Evolutionary conservation across 2,329 filamentous ascomycete genomes (phyloP).

Genomic region (Pseudogymnoascus sp.): DNA sequence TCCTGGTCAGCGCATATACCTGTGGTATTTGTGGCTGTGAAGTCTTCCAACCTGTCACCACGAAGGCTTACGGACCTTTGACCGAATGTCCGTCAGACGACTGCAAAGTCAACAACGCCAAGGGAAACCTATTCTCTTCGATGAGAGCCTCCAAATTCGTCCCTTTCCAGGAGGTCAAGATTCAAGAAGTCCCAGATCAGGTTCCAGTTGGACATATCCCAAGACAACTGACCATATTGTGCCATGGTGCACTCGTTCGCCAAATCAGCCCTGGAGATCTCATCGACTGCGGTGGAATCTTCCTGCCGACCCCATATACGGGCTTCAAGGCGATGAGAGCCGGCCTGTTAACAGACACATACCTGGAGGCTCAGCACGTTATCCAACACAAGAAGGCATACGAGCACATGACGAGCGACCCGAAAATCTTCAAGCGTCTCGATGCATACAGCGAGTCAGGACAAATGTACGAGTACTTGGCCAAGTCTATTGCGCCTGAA

Average conservation of each 20-base stretch:
- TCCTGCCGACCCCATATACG: conserved; percentile 96
- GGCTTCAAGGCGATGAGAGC: conserved; percentile 96
- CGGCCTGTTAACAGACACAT: conserved; percentile 93
- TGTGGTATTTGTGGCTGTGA: conserved; percentile 95
- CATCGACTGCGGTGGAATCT: conserved; percentile 89
- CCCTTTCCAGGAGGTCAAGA: conserved; percentile 96
- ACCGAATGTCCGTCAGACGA: conserved; percentile 83
- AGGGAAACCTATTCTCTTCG: conserved; percentile 87
- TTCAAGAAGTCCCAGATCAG: conserved; percentile 98
- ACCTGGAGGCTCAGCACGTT: conserved; percentile 88
- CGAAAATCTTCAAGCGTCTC: conserved; percentile 72
- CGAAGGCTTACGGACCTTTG: conserved; percentile 84
- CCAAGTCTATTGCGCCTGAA: conserved; percentile 93
- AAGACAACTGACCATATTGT: conserved; percentile 80
- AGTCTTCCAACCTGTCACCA: conserved; percentile 91
- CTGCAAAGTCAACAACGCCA: conserved; percentile 82
- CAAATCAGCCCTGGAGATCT: conserved; percentile 90
- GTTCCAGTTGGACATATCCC: conserved; percentile 97
- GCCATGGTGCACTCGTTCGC: conserved; percentile 77
- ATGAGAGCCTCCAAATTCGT: conserved; percentile 95
- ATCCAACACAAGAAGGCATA: conserved; percentile 98
- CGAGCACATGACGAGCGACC: conserved; percentile 80
- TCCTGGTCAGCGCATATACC: conserved; percentile 97
- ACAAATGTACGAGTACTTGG: conserved; percentile 90
- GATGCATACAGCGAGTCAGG: conserved; percentile 77